These are phyloP conservation scores for Saccharomycopsis fibuligera DNA, from an alignment of 805 yeast species.

Conservation along the genomic window DNA sequence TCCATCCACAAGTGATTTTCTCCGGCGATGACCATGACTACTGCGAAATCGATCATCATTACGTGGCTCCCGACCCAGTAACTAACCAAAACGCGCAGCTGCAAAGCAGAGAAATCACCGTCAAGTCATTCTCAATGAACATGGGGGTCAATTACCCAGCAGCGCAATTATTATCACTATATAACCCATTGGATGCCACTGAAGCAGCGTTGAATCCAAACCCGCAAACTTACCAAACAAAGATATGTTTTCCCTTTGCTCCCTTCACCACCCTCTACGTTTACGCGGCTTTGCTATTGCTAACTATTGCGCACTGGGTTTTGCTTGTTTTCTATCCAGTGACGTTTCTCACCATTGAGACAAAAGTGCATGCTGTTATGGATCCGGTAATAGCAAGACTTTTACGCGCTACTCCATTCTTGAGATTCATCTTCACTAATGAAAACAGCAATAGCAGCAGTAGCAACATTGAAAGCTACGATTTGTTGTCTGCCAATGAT, in stretches of 20 bases:
- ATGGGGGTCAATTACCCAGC: conserved; percentile 87
- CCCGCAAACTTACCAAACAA: conserved; percentile 34
- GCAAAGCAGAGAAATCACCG: conserved; percentile 67
- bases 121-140: conserved; percentile 87
- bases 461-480: background rate
- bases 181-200: conserved; percentile 34
- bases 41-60: conserved; percentile 65
- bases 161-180: conserved; percentile 69
- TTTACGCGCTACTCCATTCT: background rate
- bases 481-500: too few relatives aligned
- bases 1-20: conserved; percentile 66
- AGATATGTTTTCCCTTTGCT: conserved; percentile 38
- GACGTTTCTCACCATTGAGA: background rate
- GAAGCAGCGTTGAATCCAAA: conserved; percentile 18
- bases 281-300: conserved; percentile 11
- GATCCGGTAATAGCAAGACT: background rate
- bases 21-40: conserved; percentile 98
- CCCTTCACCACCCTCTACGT: conserved; percentile 16
- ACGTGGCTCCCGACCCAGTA: conserved; percentile 5
- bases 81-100: conserved; percentile 20
- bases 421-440: background rate
- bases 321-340: background rate
- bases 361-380: background rate
- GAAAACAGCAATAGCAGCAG: too few relatives aligned
- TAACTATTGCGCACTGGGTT: conserved; percentile 6